Evolutionary conservation across 768 basidiomycete genomes (phyloP).

Genomic region (Mycena galopus): DNA sequence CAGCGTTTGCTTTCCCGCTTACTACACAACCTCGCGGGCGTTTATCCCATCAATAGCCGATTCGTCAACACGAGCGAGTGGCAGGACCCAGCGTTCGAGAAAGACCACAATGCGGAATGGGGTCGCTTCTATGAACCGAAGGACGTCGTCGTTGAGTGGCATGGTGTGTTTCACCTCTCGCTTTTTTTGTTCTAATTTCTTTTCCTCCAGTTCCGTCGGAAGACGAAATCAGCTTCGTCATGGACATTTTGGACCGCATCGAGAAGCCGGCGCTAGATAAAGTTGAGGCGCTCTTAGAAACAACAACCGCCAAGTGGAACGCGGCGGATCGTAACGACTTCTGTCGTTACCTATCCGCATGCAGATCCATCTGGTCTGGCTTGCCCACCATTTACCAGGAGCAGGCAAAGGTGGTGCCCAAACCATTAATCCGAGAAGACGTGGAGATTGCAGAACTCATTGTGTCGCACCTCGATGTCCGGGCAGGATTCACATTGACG

Average conservation of each 20-base stretch:
- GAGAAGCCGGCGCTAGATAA: constrained; percentile 74
- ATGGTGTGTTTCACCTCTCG: constrained; percentile 59
- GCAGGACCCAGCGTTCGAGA: constrained; percentile 76
- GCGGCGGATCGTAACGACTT: constrained; percentile 81
- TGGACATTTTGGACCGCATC: constrained; percentile 83
- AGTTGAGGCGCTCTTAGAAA: constrained; percentile 73
- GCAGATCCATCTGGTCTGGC: constrained; percentile 83
- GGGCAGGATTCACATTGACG: constrained; percentile 80
- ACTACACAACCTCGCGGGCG: constrained; percentile 73
- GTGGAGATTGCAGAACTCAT: constrained; percentile 79
- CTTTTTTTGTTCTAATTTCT: not conserved
- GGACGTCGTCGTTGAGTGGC: constrained; percentile 91
- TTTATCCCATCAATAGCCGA: constrained; percentile 67
- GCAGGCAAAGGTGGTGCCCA: constrained; percentile 66
- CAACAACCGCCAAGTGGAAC: constrained; percentile 72
- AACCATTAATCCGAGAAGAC: constrained; percentile 70
- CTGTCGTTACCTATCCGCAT: constrained; percentile 82
- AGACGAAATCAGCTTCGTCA: constrained; percentile 82
- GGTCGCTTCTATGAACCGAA: constrained; percentile 82
- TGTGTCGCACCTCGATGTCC: constrained; percentile 73
- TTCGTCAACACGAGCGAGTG: constrained; percentile 89
- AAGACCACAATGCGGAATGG: constrained; percentile 78
- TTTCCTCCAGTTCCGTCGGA: constrained; percentile 67
- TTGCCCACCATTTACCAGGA: constrained; percentile 78
- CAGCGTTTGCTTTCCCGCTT: constrained; percentile 77